phyloP scores from a whole-genome alignment of 1,284 basidiomycete genomes.

The Trichosporon faecale region DNA sequence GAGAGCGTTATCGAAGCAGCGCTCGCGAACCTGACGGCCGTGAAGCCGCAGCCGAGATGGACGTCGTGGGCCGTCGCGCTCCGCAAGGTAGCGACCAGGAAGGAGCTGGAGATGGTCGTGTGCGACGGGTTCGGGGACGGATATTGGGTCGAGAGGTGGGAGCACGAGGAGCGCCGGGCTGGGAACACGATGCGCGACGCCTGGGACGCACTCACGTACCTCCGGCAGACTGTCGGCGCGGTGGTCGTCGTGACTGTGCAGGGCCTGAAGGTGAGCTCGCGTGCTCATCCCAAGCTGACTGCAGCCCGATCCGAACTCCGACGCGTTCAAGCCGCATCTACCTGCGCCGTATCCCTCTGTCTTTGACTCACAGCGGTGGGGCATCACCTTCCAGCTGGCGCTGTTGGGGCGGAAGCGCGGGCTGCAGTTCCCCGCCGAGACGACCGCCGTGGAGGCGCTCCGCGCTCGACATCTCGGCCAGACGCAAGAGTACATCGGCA shows the following conservation, averaged over 20 bases:
- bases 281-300: neutral
- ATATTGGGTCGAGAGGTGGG: slow-evolving; percentile 44
- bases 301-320: slow-evolving; percentile 16
- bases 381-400: slow-evolving; percentile 43
- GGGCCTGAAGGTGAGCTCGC: slow-evolving; percentile 41
- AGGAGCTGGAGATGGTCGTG: slow-evolving; percentile 31
- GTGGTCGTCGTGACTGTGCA: slow-evolving; percentile 43
- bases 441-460: slow-evolving; percentile 39
- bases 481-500: slow-evolving; percentile 27
- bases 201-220: slow-evolving; percentile 34
- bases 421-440: slow-evolving; percentile 42
- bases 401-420: slow-evolving; percentile 27
- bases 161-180: slow-evolving; percentile 30
- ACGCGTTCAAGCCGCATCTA: slow-evolving; percentile 42
- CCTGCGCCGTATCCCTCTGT: slow-evolving; percentile 44
- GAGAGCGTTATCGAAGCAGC: slow-evolving; percentile 12
- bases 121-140: slow-evolving; percentile 47
- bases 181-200: slow-evolving; percentile 33
- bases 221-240: slow-evolving; percentile 41
- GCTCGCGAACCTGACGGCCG: neutral
- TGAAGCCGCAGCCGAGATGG: slow-evolving; percentile 9
- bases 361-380: slow-evolving; percentile 29
- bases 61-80: slow-evolving; percentile 30
- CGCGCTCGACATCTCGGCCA: slow-evolving; percentile 32
- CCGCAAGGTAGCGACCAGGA: slow-evolving; percentile 17